These are phyloP conservation scores for Aquilaria malaccensis DNA, from an alignment of 345 rosid species.

Conservation along the genomic window DNA sequence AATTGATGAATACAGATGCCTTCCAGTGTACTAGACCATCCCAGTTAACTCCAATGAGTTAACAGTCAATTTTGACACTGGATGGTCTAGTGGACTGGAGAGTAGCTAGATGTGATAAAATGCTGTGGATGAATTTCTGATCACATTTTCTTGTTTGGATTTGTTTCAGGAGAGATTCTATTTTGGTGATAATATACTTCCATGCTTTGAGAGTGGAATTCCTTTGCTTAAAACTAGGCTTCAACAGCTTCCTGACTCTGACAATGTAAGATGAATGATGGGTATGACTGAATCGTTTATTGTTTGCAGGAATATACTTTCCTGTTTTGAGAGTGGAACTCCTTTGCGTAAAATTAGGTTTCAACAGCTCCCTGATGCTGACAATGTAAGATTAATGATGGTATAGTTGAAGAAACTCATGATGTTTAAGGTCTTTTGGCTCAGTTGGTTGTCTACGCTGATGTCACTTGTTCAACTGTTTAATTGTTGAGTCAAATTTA, in stretches of 20 bases:
- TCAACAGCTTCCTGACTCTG: conserved; percentile 82
- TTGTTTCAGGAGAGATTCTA: conserved; percentile 82
- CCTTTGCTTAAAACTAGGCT: conserved; percentile 86
- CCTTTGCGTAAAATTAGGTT: conserved; percentile 85
- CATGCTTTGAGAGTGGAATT: conserved; percentile 93
- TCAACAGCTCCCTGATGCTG: conserved; percentile 82
- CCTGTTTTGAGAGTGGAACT: conserved; percentile 93
- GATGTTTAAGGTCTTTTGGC: no score
- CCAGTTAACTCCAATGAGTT: no score
- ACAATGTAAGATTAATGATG: conserved; percentile 44
- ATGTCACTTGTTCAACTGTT: not conserved
- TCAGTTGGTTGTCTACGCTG: no score
- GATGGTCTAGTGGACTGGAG: conserved; percentile 1
- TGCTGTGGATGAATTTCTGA: not conserved
- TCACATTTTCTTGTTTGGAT: conserved; percentile 3
- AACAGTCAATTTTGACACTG: not conserved
- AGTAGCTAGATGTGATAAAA: not conserved
- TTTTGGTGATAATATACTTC: conserved; percentile 88
- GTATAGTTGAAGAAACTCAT: no score
- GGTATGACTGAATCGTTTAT: not conserved
- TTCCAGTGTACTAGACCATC: no score
- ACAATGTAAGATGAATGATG: conserved; percentile 48
- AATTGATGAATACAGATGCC: no score
- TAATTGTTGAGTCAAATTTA: not conserved
- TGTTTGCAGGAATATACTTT: conserved; percentile 39